These are phyloP conservation scores for Lasiosphaeria miniovina DNA, from an alignment of 495 filamentous ascomycete genomes.

Conservation along the genomic window DNA sequence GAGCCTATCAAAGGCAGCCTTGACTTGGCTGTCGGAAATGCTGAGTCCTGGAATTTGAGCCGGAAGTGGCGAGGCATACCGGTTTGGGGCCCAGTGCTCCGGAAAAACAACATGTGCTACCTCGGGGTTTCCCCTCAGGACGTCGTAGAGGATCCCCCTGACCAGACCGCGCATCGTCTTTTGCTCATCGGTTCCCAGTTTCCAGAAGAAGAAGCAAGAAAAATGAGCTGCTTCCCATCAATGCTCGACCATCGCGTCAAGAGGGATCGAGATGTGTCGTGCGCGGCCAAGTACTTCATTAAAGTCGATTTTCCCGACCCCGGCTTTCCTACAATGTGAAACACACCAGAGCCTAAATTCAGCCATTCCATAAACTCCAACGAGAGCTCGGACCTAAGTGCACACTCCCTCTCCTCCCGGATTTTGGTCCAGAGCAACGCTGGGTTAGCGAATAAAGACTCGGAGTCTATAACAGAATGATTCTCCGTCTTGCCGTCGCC, in stretches of 20 bases:
- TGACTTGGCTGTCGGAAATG: not conserved
- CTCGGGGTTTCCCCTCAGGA: not conserved
- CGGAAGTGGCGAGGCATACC: not conserved
- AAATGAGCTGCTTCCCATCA: slow-evolving; percentile 20
- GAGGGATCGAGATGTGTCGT: not conserved
- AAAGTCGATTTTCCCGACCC: slow-evolving; percentile 1
- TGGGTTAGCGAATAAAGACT: no score
- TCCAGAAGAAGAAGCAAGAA: slow-evolving; percentile 50
- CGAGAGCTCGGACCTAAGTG: no score
- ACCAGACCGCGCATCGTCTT: slow-evolving; percentile 41
- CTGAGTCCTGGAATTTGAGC: not conserved
- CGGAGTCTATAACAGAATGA: no score
- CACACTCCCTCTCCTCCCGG: no score
- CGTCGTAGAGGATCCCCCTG: slow-evolving; percentile 30
- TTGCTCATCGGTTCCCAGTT: slow-evolving; percentile 33
- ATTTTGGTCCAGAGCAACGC: no score
- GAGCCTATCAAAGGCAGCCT: not conserved
- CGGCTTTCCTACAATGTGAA: slow-evolving; percentile 5
- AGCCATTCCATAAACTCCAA: slow-evolving; percentile 1
- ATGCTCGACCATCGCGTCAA: not conserved
- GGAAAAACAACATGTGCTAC: not conserved
- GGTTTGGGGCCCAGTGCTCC: not conserved
- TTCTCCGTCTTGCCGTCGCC: not conserved
- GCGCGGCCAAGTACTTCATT: slow-evolving; percentile 6
- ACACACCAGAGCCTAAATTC: not conserved